A percentile compares a stretch with the other conserved stretches of the same genome.
Evolutionary conservation across 148 eudicot species (phyloP).

Genomic region (Rhododendron williamsianum): DNA sequence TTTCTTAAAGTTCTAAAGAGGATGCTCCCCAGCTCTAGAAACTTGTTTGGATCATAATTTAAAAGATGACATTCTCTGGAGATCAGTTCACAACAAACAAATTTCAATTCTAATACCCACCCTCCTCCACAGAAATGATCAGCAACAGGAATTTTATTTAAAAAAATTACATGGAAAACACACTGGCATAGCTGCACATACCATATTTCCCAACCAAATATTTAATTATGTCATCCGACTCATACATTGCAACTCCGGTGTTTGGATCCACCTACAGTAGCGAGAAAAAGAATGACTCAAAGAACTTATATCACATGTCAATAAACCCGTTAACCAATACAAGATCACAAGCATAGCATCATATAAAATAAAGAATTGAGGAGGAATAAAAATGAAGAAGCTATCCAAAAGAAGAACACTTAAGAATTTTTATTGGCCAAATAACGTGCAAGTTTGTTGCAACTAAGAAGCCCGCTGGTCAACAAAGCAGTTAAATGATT

Average conservation of each 20-base stretch:
- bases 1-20: background rate
- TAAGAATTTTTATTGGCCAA: background rate
- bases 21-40: background rate
- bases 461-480: background rate
- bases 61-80: background rate
- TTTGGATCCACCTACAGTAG: constrained; percentile 88
- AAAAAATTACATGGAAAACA: background rate
- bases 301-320: background rate
- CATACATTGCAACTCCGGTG: constrained; percentile 91
- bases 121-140: background rate
- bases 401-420: background rate
- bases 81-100: background rate
- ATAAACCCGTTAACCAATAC: background rate
- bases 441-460: background rate
- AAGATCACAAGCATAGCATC: background rate
- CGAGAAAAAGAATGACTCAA: background rate
- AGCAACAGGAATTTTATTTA: too few relatives aligned
- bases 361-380: background rate
- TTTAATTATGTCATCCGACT: constrained; percentile 90
- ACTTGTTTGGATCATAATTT: background rate
- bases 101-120: background rate
- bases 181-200: constrained; percentile 22
- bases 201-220: constrained; percentile 90
- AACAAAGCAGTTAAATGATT: background rate
- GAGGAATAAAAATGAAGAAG: background rate